Base-by-base conservation (phyloP, 495 filamentous ascomycete genomes). In the Penicillium antarcticum region DNA sequence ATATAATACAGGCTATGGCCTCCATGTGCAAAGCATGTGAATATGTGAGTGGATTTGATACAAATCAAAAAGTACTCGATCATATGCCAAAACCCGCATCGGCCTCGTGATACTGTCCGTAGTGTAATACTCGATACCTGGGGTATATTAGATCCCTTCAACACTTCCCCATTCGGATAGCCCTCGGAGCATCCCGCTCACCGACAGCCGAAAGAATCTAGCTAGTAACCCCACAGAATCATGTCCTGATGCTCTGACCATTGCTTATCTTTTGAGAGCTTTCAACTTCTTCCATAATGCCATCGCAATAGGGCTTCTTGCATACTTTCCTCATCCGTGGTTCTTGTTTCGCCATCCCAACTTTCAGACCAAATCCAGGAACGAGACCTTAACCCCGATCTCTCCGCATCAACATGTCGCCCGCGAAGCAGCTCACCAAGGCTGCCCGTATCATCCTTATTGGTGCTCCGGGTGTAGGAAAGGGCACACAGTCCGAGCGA, bases 361-460 rank as follows among this genome's bases (percentile, higher is more conserved):
- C 29, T 23, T 32, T 21, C 13, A 42, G 37, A 37, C 14, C 49
- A 13, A 4, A 11, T 35, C 33, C 42, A 45, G 35, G 36, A 33
- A 33, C 50, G 29, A 7, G 18, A 48, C 17, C 29, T n/a, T 42
- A 13, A 21, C 18, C 16, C 9, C 34, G 35, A 32, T 24, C 32
- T 18, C 21, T 6, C 34, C 8, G 17, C 42, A 51, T 37, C 47
- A 39, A 9, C 13, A 67, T 65, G 59, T 61, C 59, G 37, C 53
- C 55, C 26, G 26, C 66, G 24, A 70, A 62, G 55, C 69, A 82
- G 71, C 85, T 95, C 60, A 81, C 80, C 50, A 84, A 80, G 67
- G 92, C 94, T 33, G 94, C 95, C 14, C 87, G 94, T 29, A 84
- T 98, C 45, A 97, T 98, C 66, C 82, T 98, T 48, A 82, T 98